Base-by-base conservation (phyloP, 192 early-diverging fungal genomes). In the Backusella mclennaniae region DNA sequence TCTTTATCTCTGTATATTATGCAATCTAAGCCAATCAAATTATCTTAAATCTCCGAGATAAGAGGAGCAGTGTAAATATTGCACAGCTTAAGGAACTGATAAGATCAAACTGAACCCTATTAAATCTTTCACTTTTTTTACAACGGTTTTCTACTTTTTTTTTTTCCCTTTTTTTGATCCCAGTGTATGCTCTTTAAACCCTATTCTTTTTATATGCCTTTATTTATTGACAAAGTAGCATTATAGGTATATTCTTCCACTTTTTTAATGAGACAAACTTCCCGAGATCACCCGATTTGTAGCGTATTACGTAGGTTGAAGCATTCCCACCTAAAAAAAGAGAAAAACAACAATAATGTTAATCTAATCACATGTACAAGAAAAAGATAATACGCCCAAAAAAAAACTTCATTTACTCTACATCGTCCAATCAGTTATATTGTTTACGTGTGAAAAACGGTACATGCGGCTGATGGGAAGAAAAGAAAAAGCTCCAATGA, bases 11-110 rank as follows among this genome's bases (percentile, higher is more conserved):
- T 41, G 63, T 75, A 75, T 66, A 63, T 46, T 67, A 67, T 71
- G 70, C 35, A 21, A 75, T 67, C 63, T 66, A 21, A 56, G 35
- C 74, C 74, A 75, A 75, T 68, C 35, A 67, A n/a, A 52, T 29
- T 0, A 12, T 14, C 11, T 63, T 12, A 63, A 63, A 63, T 63
- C 0, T 63, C 56, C 56, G 56, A 63, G 56, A 63, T 63, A 63
- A 63, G 56, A 23, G 5, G 6, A 63, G 56, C 11, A 29, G 3
- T 63, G 21, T 63, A 29, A 26, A 29, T 11, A 63, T 63, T 63
- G n/a, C 56, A 63, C 23, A 63, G 21, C 26, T 49, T 6, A 49
- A 49, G 12, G 19, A 63, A 63, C 23, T 15, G 56, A 63, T 63
- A 63, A 63, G 56, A 63, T 63, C 23, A 12, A 63, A 63, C 23